phyloP scores from a whole-genome alignment of 2,329 filamentous ascomycete species.

The Fonsecaea monophora region DNA sequence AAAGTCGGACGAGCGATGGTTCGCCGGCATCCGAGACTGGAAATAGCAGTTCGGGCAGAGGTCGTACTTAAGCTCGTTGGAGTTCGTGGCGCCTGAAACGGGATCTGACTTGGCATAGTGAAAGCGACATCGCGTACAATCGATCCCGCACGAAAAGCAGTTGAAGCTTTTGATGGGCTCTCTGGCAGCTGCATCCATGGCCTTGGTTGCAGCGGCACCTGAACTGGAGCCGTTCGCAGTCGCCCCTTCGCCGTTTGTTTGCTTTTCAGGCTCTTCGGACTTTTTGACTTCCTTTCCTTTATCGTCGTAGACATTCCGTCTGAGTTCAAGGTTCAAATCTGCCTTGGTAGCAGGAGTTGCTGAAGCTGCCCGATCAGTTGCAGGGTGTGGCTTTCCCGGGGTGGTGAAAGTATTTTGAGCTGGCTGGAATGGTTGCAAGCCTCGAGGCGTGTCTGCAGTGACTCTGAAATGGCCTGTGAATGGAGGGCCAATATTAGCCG shows the following conservation, averaged over 20 bases:
- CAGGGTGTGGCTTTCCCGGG: slow-evolving; percentile 64
- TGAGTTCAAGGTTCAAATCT: slow-evolving; percentile 89
- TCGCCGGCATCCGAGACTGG: slow-evolving; percentile 80
- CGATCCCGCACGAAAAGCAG: slow-evolving; percentile 90
- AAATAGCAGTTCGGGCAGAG: slow-evolving; percentile 90
- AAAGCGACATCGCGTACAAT: slow-evolving; percentile 77
- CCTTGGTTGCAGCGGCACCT: slow-evolving; percentile 68
- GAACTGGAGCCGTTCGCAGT: slow-evolving; percentile 68
- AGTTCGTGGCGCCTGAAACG: slow-evolving; percentile 62
- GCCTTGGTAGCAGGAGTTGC: slow-evolving; percentile 72
- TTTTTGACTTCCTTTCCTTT: slow-evolving; percentile 80
- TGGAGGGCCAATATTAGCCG: slow-evolving; percentile 92
- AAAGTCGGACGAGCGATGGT: slow-evolving; percentile 80
- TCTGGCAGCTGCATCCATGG: slow-evolving; percentile 65
- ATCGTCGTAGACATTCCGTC: slow-evolving; percentile 93
- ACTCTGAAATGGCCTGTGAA: slow-evolving; percentile 98
- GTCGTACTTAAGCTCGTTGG: slow-evolving; percentile 74
- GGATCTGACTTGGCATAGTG: slow-evolving; percentile 70
- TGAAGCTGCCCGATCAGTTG: slow-evolving; percentile 75
- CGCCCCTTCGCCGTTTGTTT: slow-evolving; percentile 73
- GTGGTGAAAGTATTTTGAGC: slow-evolving; percentile 74
- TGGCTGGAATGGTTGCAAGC: slow-evolving; percentile 93
- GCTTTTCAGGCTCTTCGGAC: slow-evolving; percentile 71
- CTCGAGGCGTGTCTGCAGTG: slow-evolving; percentile 92
- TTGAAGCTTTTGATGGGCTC: slow-evolving; percentile 72